Evolutionary conservation across 306 rosid genomes (phyloP).

Genomic region (Castanospermum australe): DNA sequence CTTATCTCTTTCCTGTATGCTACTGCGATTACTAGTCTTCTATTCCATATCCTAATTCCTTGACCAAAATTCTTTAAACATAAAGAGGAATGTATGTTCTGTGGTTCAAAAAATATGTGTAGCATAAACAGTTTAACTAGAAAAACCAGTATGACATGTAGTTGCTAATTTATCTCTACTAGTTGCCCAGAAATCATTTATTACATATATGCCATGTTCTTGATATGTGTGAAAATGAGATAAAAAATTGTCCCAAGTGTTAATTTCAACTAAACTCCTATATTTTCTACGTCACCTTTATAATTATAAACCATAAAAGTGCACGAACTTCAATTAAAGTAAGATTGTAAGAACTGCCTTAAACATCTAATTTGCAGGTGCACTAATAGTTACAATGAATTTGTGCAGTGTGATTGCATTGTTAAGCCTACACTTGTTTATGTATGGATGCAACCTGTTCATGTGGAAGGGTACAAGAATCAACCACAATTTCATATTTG

Average conservation of each 20-base stretch:
- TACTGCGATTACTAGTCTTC: background rate
- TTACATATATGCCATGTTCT: background rate
- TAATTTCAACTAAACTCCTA: background rate
- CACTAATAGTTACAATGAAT: slow-evolving; percentile 4
- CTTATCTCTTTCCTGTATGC: background rate
- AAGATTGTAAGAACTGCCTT: background rate
- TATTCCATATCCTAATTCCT: background rate
- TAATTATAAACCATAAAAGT: background rate
- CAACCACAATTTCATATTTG: slow-evolving; percentile 86
- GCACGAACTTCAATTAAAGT: background rate
- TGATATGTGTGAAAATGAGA: background rate
- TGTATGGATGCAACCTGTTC: slow-evolving; percentile 91
- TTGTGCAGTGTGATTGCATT: slow-evolving; percentile 79
- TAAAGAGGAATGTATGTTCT: background rate
- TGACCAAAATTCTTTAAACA: background rate
- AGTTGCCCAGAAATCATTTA: background rate
- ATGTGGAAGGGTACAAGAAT: slow-evolving; percentile 82
- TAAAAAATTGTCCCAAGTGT: background rate
- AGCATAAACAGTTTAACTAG: background rate
- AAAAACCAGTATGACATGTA: background rate
- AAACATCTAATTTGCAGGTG: background rate
- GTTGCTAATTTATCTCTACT: background rate
- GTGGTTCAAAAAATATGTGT: background rate
- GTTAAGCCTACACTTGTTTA: slow-evolving; percentile 81
- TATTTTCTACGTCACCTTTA: background rate